Evolutionary conservation across 2,329 filamentous ascomycete genomes (phyloP).

Genomic region (Diaporthe aspalathi): DNA sequence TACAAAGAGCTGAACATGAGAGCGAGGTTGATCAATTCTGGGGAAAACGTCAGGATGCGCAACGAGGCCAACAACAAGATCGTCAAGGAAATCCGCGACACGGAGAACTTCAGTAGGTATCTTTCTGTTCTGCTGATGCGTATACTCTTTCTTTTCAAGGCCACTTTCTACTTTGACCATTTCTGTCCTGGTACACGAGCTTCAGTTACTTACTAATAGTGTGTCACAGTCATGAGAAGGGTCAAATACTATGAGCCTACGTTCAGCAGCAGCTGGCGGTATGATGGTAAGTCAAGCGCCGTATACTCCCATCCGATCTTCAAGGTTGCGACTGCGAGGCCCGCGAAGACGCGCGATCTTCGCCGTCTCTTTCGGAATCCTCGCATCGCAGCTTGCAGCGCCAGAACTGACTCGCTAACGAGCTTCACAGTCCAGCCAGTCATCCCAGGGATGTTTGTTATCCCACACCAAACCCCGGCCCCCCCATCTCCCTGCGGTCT

Average conservation of each 20-base stretch:
- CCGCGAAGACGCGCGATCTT: background rate
- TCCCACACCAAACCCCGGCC: conserved; percentile 2
- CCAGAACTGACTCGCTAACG: background rate
- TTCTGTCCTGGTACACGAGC: background rate
- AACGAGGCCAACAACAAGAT: conserved; percentile 21
- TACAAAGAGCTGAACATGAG: background rate
- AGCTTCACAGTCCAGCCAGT: conserved; percentile 1
- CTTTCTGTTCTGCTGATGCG: too few species aligned
- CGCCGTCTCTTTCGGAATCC: background rate
- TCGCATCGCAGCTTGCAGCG: background rate
- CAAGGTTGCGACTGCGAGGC: background rate
- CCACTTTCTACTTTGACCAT: background rate
- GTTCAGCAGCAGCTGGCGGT: background rate
- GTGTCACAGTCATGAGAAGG: conserved; percentile 2
- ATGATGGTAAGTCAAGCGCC: background rate
- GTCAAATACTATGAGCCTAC: conserved; percentile 2
- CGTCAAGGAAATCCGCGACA: conserved; percentile 15
- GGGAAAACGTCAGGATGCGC: conserved; percentile 17
- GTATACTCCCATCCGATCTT: background rate
- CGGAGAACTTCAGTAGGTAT: conserved; percentile 8
- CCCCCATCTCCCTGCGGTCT: background rate
- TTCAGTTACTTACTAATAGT: background rate
- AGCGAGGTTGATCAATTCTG: background rate
- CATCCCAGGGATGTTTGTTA: background rate
- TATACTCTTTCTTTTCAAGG: background rate